phyloP scores from a whole-genome alignment of 306 rosid genomes.

The Potentilla sterilis region DNA sequence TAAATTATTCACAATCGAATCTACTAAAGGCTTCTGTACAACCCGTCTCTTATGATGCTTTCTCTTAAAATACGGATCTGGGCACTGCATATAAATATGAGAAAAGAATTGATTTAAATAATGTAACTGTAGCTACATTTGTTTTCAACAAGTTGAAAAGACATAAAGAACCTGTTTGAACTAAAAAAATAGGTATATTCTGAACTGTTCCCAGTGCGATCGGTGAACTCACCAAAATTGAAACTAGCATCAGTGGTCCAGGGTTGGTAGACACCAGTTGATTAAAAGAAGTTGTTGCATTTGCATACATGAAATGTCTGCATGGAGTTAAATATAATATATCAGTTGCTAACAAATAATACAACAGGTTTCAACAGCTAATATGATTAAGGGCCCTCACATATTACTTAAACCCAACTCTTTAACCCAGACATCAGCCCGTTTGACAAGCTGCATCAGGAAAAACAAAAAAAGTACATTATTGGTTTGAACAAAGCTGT shows the following conservation, averaged over 20 bases:
- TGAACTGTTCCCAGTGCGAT: conserved; percentile 2
- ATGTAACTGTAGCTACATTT: background rate
- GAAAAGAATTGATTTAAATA: conserved; percentile 19
- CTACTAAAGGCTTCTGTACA: conserved; percentile 74
- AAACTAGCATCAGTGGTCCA: conserved; percentile 75
- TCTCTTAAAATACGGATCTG: conserved; percentile 94
- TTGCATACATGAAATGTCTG: conserved; percentile 86
- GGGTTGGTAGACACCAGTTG: conserved; percentile 69
- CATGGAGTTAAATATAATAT: conserved; percentile 25
- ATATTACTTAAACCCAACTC: conserved; percentile 39
- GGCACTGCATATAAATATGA: conserved; percentile 62
- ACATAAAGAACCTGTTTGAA: background rate
- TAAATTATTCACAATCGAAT: conserved; percentile 53
- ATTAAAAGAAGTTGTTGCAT: conserved; percentile 78
- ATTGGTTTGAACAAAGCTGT: conserved; percentile 1
- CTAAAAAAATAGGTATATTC: background rate
- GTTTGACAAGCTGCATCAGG: conserved; percentile 72
- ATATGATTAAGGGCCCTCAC: conserved; percentile 46
- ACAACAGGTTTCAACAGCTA: conserved; percentile 12
- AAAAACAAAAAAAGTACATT: conserved; percentile 9
- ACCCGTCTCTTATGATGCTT: conserved; percentile 87
- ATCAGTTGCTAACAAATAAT: conserved; percentile 15
- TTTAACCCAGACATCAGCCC: conserved; percentile 76
- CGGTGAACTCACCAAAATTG: conserved; percentile 68
- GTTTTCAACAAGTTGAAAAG: background rate